A percentile compares a stretch with the other conserved stretches of the same genome.
Conservation (phyloP, 257 asterid species). For the Nyctanthes arbortristis region DNA sequence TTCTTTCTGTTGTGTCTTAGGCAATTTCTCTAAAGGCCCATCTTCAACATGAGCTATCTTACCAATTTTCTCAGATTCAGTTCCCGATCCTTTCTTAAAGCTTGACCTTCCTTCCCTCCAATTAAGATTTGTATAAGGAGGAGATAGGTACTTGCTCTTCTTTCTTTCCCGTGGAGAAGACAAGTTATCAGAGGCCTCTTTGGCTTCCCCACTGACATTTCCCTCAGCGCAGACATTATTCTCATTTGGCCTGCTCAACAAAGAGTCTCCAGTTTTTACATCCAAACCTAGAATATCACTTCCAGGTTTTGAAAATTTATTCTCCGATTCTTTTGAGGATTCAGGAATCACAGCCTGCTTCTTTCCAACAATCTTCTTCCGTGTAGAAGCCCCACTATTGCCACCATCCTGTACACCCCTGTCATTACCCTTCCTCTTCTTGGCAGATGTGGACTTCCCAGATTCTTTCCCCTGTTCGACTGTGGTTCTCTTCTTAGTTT, state of each 20-base stretch:
- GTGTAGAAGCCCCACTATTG: conserved; percentile 15
- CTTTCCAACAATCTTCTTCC: conserved; percentile 31
- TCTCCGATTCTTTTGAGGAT: conserved; percentile 18
- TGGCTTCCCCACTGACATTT: conserved; percentile 24
- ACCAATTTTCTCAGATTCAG: conserved; percentile 32
- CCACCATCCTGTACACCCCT: conserved; percentile 26
- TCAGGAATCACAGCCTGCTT: conserved; percentile 17
- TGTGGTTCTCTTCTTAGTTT: conserved; percentile 22
- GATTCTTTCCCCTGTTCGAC: conserved; percentile 10
- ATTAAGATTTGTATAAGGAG: conserved; percentile 52
- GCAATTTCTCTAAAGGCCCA: conserved; percentile 17
- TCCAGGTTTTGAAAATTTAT: conserved; percentile 18
- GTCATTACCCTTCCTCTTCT: conserved; percentile 31
- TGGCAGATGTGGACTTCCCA: conserved; percentile 17
- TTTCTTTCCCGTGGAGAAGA: conserved; percentile 75
- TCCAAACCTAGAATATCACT: conserved; percentile 12
- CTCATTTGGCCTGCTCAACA: conserved; percentile 17
- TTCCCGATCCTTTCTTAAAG: conserved; percentile 30
- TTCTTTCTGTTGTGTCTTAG: background rate
- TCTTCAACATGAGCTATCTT: conserved; percentile 34
- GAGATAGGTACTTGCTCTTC: conserved; percentile 79
- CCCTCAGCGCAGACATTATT: conserved; percentile 25
- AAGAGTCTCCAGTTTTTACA: conserved; percentile 22
- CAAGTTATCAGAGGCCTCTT: conserved; percentile 27
- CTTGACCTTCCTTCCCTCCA: conserved; percentile 28